Percentiles rank a stretch among this genome's conserved stretches.
Evolutionary conservation across 2,329 filamentous ascomycete species (phyloP).

Genomic region (Colletotrichum tropicale): DNA sequence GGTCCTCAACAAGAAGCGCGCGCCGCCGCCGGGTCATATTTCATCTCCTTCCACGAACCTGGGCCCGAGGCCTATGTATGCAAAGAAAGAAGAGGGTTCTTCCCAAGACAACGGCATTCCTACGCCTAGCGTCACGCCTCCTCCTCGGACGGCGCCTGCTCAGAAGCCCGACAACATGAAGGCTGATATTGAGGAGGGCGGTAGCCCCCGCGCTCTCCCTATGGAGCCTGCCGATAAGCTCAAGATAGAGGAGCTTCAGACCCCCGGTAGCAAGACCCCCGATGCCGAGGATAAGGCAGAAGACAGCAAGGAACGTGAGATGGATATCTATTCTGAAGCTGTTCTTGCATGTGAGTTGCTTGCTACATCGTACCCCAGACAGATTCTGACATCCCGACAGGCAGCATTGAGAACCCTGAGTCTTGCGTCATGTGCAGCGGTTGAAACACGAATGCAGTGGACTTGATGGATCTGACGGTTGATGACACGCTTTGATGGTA

Average conservation of each 20-base stretch:
- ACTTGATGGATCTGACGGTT: conserved; percentile 15
- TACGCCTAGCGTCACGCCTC: conserved; percentile 72
- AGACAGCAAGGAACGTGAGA: conserved; percentile 77
- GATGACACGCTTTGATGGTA: conserved; percentile 21
- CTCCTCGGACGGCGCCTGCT: conserved; percentile 57
- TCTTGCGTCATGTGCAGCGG: conserved; percentile 97
- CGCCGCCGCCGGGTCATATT: conserved; percentile 60
- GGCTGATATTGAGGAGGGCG: conserved; percentile 77
- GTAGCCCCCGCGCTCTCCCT: conserved; percentile 78
- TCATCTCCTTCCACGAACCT: conserved; percentile 58
- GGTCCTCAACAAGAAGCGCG: conserved; percentile 71
- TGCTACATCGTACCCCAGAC: not conserved
- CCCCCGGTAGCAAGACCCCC: conserved; percentile 52
- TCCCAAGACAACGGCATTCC: conserved; percentile 63
- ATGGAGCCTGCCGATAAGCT: conserved; percentile 70
- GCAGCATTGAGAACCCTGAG: conserved; percentile 97
- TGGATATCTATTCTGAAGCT: conserved; percentile 94
- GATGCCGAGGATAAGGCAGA: conserved; percentile 78
- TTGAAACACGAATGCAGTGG: conserved; percentile 47
- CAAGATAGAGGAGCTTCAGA: conserved; percentile 68
- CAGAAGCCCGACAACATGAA: conserved; percentile 72
- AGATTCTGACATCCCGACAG: conserved; percentile 46
- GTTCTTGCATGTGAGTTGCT: conserved; percentile 78
- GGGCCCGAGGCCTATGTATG: conserved; percentile 71
- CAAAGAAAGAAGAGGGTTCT: conserved; percentile 57